Evolutionary conservation across 2,329 filamentous ascomycete genomes (phyloP).

Genomic region (Pseudogymnoascus sp.): DNA sequence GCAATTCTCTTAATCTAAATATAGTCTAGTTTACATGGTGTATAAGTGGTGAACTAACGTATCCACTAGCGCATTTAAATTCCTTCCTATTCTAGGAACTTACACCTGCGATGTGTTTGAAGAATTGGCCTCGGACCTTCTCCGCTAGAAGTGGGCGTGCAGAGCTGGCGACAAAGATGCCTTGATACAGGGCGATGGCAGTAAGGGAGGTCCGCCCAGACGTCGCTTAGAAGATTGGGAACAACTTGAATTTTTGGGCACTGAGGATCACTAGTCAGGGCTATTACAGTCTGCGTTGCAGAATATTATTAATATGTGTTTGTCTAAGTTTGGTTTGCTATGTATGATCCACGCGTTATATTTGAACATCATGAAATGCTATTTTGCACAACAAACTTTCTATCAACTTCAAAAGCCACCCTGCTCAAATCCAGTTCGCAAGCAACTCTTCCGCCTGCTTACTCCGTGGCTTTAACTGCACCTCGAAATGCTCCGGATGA

Average conservation of each 20-base stretch:
- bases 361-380: background rate
- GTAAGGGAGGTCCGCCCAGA: background rate
- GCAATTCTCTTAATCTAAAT: background rate
- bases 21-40: background rate
- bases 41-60: background rate
- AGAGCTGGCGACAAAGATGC: background rate
- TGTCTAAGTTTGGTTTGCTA: too few relatives aligned
- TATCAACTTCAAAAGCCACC: background rate
- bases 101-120: background rate
- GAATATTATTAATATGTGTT: too few relatives aligned
- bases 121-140: background rate
- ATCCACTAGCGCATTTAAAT: background rate
- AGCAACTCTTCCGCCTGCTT: conserved; percentile 5
- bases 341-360: background rate
- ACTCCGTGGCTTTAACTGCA: background rate
- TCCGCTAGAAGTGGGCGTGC: background rate
- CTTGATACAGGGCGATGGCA: background rate
- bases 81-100: background rate
- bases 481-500: conserved; percentile 4
- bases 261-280: too few relatives aligned
- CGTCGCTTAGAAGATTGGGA: background rate
- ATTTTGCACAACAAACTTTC: background rate
- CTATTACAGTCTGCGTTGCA: too few relatives aligned
- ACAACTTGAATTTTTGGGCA: background rate
- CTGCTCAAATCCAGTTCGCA: background rate